Evolutionary conservation across 441 rosid genomes (phyloP), one percentile per base, ranked within the genome.

Genomic region (Gossypium lobatum): DNA sequence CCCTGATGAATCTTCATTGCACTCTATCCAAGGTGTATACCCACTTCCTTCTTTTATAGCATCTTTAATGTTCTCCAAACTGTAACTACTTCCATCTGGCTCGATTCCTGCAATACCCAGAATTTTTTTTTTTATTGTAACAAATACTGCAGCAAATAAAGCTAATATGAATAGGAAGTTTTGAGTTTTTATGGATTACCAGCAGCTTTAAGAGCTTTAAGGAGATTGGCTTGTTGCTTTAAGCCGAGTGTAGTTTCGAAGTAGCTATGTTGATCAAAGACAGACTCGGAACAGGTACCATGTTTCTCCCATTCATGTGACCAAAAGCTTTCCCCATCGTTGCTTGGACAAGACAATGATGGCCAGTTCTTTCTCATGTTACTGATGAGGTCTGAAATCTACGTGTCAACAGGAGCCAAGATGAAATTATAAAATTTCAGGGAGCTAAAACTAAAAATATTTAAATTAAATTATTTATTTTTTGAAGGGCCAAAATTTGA

Each of bases 291-390:
- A 77, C 96, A 91, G n/a, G 93, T 91, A 0, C 96, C 96, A 14
- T 91, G 96, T 54, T 91, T 91, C 31, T 87, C 88, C 93, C 96
- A 91, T 70, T 91, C 96, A 28, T 88, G 96, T 9, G 86, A 68
- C 96, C 96, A 91, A 48, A 91, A 91, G 0, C 60, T 57, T 8
- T 76, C 64, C 3, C 91, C 89, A 14, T 77, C 71, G 45, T 79
- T 67, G 70, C 93, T 88, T 1, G 98, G 97, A 61, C 98, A 93
- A 8, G 96, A 85, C 39, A 93, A 80, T 16, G 98, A 79, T 4
- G 97, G 96, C 98, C 98, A 93, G 26, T 74, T 77, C 81, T 54
- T 77, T 70, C 71, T 73, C 93, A 93, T 84, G 16, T 80, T 83
- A 23, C 73, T 72, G 3, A 37, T 48, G 3, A 93, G 78, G 74